Evolutionary conservation across 345 rosid species (phyloP), one percentile per base, ranked within the genome.

Genomic region (Camelina laxa): DNA sequence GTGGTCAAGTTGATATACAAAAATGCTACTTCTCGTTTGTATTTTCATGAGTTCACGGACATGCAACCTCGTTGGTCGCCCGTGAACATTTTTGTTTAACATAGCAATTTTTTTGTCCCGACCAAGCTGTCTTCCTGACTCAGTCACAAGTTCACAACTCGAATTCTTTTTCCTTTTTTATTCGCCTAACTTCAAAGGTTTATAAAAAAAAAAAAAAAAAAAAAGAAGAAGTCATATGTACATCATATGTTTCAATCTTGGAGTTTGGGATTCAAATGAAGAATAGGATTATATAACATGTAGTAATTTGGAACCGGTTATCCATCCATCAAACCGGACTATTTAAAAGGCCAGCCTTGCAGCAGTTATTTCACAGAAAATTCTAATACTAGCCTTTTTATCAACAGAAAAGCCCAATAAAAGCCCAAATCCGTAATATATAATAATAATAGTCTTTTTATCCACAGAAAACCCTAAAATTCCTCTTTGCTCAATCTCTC

Each of bases 21-120:
- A 33, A 48, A 48, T 20, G 54, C 16, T 49, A 45, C 11, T 16
- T 75, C 53, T 74, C 44, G 60, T 67, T 67, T 58, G 67, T 59
- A 49, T 57, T 44, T 57, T 55, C 66, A 57, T 58, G 67, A 48
- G 78, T 36, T 74, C 78, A 75, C 79, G 79, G 79, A 27, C 73
- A 59, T 75, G 67, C 54, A 75, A 19, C 41, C 38, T 65, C n/a
- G 59, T 49, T 75, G 79, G 73, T 39, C 73, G 47, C 12, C 79
- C 79, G 79, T 75, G 73, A 75, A 36, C 61, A n/a, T 21, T 33
- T 65, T 74, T 75, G 60, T 75, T 75, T 67, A 57, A 16, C 72
- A 57, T 7, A 42, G 16, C 1, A 35, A 0, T 58, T 58, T 0
- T 66, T 58, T 75, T 67, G 79, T 75, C 73, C 42, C 8, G 15